These are phyloP conservation scores for Botrytis porri DNA, from an alignment of 2,329 filamentous ascomycete genomes.

Conservation along the genomic window DNA sequence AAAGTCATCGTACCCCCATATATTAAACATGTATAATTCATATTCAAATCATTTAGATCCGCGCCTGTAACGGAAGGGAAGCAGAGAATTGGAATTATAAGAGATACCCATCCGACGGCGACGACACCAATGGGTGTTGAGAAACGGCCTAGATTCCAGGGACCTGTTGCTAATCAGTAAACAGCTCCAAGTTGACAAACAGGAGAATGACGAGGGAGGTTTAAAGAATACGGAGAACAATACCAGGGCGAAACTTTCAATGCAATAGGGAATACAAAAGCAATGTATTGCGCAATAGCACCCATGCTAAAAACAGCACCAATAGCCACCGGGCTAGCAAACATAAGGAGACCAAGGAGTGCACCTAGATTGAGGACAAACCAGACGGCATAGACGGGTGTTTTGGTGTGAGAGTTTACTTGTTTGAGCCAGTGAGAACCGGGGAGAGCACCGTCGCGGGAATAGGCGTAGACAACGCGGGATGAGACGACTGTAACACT, in stretches of 20 bases:
- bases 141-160: constrained; percentile 64
- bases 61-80: constrained; percentile 56
- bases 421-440: constrained; percentile 55
- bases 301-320: constrained; percentile 69
- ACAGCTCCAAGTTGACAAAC: background rate
- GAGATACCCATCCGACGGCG: constrained; percentile 56
- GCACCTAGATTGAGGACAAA: constrained; percentile 61
- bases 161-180: constrained; percentile 35
- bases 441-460: constrained; percentile 68
- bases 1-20: constrained; percentile 62
- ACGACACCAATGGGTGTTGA: constrained; percentile 55
- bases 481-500: constrained; percentile 59
- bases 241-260: constrained; percentile 61
- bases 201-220: background rate
- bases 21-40: constrained; percentile 69
- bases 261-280: constrained; percentile 57
- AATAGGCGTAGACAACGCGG: constrained; percentile 70
- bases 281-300: constrained; percentile 64
- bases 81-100: constrained; percentile 69
- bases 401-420: constrained; percentile 59
- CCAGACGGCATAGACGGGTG: constrained; percentile 69
- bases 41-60: constrained; percentile 49
- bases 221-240: background rate
- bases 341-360: constrained; percentile 60
- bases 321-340: constrained; percentile 60